Evolutionary conservation across 2,329 filamentous ascomycete species (phyloP), one percentile per base, ranked within the genome.

Genomic region (Thielaviopsis euricoi): DNA sequence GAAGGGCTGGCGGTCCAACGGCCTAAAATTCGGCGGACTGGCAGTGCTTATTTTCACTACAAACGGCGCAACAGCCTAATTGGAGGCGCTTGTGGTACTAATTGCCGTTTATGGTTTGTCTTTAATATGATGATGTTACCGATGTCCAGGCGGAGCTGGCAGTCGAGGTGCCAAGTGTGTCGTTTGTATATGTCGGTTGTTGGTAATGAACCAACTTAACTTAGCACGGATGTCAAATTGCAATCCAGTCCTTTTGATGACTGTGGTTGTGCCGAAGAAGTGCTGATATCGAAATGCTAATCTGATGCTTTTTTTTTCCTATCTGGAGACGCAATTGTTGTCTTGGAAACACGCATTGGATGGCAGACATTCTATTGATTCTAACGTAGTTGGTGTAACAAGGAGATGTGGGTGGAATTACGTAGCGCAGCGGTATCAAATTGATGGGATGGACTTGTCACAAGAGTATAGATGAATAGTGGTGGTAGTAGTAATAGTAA

Each of bases 211-310:
- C 13, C 46, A 55, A 60, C 55, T 64, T 73, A 55, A 60, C 55
- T 64, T 73, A 91, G 90, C 90, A 95, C 87, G 86, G 87, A 95
- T 95, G 89, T 96, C 89, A 95, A 95, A 95, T 95, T 96, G 83
- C 90, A 93, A 91, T 86, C 77, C 81, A 81, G 84, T 83, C 83
- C 71, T 71, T 70, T 71, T 73, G 70, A 83, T 95, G 87, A 85
- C 87, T 89, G 82, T 77, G 80, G 82, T 90, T 93, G 90, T 89
- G 90, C 89, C 89, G 87, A 90, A 95, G 89, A 95, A 89, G 89
- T 95, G 89, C 89, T 93, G 81, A 94, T 77, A 93, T 79, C 68
- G 71, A 83, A 70, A 62, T 60, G 63, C 63, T 19, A 6, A n/a
- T 33, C 43, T 54, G 52, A 29, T 54, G 52, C 19, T 54, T 29